These are phyloP conservation scores for Cyclanthera cordifolia DNA, from an alignment of 306 rosid species.

Conservation along the genomic window DNA sequence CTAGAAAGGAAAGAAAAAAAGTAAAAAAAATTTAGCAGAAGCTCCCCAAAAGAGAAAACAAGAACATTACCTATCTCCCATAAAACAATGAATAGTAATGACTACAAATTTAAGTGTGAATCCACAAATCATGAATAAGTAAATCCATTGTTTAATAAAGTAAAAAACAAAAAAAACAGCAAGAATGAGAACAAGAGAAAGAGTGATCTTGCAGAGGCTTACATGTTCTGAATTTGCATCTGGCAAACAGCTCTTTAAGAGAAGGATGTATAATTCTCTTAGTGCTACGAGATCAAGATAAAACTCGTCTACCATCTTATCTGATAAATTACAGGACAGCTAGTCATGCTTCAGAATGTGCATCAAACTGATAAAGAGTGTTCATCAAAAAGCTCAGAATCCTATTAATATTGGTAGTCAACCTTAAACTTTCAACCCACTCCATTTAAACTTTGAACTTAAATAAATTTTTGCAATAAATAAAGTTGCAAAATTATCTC, in stretches of 20 bases:
- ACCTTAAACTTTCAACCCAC: neutral
- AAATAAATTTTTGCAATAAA: neutral
- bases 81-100: neutral
- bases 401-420: neutral
- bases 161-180: too few species aligned
- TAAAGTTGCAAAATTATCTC: too few species aligned
- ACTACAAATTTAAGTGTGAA: too few species aligned
- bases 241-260: neutral
- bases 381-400: slow-evolving; percentile 5
- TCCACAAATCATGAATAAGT: too few species aligned
- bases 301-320: slow-evolving; percentile 11
- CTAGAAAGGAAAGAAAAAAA: neutral
- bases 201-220: neutral
- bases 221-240: slow-evolving; percentile 11
- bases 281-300: slow-evolving; percentile 17
- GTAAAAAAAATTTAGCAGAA: neutral
- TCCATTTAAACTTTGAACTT: neutral
- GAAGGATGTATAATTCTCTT: slow-evolving; percentile 19
- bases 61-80: neutral
- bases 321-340: neutral
- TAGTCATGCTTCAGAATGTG: neutral
- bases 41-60: neutral
- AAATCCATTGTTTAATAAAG: neutral
- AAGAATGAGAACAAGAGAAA: neutral
- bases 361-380: neutral